Evolutionary conservation across 352 stramenopile genomes (phyloP).

Genomic region (Pythium periplocum): DNA sequence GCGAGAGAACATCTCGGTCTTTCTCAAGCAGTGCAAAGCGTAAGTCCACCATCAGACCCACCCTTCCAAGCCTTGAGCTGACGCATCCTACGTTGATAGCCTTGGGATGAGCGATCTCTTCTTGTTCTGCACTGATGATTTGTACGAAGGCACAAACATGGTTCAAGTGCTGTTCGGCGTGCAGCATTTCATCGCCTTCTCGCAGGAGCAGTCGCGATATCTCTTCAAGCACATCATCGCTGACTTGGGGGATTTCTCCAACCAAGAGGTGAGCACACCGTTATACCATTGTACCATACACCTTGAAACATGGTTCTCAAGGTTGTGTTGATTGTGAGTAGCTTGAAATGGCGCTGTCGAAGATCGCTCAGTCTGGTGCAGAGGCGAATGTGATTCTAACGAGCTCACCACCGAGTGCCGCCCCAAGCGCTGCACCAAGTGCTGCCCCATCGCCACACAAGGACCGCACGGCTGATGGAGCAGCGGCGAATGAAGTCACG

Average conservation of each 20-base stretch:
- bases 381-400: constrained; percentile 36
- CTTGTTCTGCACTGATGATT: constrained; percentile 77
- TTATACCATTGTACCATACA: no score
- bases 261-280: constrained; percentile 42
- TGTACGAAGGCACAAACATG: constrained; percentile 85
- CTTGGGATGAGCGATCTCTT: constrained; percentile 82
- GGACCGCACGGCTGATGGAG: neutral
- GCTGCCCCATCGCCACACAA: constrained; percentile 10
- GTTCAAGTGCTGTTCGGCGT: constrained; percentile 76
- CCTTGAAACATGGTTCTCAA: no score
- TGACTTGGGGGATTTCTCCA: constrained; percentile 49
- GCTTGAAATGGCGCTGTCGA: constrained; percentile 66
- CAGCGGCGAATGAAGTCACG: neutral
- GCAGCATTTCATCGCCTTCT: constrained; percentile 73
- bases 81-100: constrained; percentile 13
- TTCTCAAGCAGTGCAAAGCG: constrained; percentile 79
- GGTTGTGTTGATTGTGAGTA: constrained; percentile 7
- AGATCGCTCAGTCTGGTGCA: constrained; percentile 54
- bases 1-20: constrained; percentile 79
- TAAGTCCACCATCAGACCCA: constrained; percentile 14
- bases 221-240: constrained; percentile 38
- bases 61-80: no score
- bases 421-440: constrained; percentile 1
- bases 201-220: constrained; percentile 34
- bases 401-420: constrained; percentile 15